Base-by-base conservation (phyloP, 352 stramenopile genomes). In the Peronospora farinosa region DNA sequence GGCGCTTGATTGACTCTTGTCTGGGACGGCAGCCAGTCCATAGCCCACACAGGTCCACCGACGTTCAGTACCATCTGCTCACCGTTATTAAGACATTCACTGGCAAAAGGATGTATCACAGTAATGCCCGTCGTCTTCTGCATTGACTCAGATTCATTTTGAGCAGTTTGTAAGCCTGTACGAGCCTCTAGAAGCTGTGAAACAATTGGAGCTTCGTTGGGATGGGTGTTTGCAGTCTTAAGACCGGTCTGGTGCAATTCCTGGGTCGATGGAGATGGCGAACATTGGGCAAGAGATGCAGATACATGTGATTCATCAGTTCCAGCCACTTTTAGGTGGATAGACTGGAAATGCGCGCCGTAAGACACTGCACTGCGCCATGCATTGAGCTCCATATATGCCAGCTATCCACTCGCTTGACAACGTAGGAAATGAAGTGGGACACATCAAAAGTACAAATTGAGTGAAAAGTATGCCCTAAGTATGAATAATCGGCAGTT, bases 11-110 rank as follows among this genome's bases (percentile, higher is more conserved):
- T 60, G 31, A 23, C 28, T 5, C 33, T 38, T 46, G 48, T 37
- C 23, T 45, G 54, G n/a, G 64, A 63, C 9, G 69, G 74, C 33
- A 88, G 41, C 80, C 80, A 92, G 38, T 89, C 80, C 72, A 92
- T 88, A 8, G 80, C 80, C 78, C 78, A 89, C 31, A 92, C 71
- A 2, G 80, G 80, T 15, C 80, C 80, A 16, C 80, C 80, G 0
- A 72, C 76, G 47, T 92, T 89, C 12, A 89, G 30, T 13, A 56
- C 78, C 52, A 78, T 74, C 51, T 65, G 63, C 5, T 68, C 54
- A 13, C 41, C 42, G 9, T 51, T 45, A 12, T 62, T 58, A 4
- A 88, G 13, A 13, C 39, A 48, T 39, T 63, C 67, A 57, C 74
- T 71, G 39, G 60, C 44, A 56, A 87, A 86, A 40, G 77, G 66